Conservation (phyloP, 148 eudicot genomes). For the Fallopia convolvulus region DNA sequence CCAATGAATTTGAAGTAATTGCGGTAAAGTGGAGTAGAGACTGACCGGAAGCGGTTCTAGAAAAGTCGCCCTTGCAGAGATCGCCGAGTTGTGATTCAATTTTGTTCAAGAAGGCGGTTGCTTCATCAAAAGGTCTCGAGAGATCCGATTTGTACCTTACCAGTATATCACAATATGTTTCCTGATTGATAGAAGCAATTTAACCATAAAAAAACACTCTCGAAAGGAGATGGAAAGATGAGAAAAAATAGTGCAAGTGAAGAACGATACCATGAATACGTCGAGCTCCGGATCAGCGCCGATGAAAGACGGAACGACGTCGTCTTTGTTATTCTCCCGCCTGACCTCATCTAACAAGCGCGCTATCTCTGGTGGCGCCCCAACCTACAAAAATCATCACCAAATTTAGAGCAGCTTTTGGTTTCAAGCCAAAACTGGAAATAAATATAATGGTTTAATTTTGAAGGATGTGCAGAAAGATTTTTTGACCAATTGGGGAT, state of each 20-base stretch:
- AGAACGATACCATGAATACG: slow-evolving; percentile 57
- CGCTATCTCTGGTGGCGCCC: slow-evolving; percentile 76
- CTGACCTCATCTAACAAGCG: slow-evolving; percentile 64
- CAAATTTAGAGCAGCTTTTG: not conserved
- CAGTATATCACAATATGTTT: slow-evolving; percentile 64
- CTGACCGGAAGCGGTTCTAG: slow-evolving; percentile 25
- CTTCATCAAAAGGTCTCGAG: slow-evolving; percentile 87
- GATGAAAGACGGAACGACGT: slow-evolving; percentile 24
- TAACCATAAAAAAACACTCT: not conserved
- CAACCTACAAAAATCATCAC: slow-evolving; percentile 38
- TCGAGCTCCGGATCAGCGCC: slow-evolving; percentile 96
- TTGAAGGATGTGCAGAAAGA: not conserved
- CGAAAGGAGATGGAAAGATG: not conserved
- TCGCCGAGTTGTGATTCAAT: slow-evolving; percentile 55
- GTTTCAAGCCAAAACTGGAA: not conserved
- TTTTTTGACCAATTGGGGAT: not conserved
- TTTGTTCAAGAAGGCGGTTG: slow-evolving; percentile 60
- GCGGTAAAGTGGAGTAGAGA: not conserved
- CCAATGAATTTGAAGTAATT: not conserved
- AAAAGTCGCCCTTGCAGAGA: slow-evolving; percentile 55
- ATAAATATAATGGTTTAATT: not conserved
- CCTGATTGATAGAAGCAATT: slow-evolving; percentile 33
- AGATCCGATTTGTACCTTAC: slow-evolving; percentile 76
- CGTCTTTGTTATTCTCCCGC: slow-evolving; percentile 39
- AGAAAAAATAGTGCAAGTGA: not conserved